phyloP scores from a whole-genome alignment of 1,284 basidiomycete genomes.

The Anthracocystis panici-leucophaei region DNA sequence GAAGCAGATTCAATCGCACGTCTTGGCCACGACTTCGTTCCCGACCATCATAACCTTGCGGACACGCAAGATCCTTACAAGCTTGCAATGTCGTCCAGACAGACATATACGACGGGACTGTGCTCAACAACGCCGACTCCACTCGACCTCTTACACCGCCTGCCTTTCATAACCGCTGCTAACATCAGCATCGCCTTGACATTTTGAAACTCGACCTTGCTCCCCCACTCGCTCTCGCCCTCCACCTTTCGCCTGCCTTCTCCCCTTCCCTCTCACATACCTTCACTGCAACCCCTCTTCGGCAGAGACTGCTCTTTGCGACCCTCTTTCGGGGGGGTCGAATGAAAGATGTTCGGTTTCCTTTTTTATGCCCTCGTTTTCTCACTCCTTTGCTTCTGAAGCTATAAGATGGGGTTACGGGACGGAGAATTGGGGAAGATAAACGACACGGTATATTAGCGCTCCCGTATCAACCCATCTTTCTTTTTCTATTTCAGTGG shows the following conservation, averaged over 20 bases:
- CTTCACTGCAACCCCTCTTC: conserved; percentile 30
- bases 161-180: neutral
- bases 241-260: neutral
- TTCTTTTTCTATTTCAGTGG: conserved; percentile 35
- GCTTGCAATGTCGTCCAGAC: neutral
- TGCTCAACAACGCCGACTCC: neutral
- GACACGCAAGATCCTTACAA: neutral
- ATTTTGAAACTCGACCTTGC: neutral
- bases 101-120: neutral
- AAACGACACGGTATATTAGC: conserved; percentile 40
- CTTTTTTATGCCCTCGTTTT: conserved; percentile 23
- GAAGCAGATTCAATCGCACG: neutral
- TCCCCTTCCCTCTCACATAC: neutral
- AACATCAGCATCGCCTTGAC: neutral
- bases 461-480: conserved; percentile 51
- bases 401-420: neutral
- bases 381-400: neutral
- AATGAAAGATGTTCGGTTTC: conserved; percentile 53
- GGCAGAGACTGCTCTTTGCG: conserved; percentile 52
- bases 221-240: neutral
- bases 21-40: neutral
- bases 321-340: conserved; percentile 8
- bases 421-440: conserved; percentile 49
- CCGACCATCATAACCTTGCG: neutral
- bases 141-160: neutral